Base-by-base conservation (phyloP, 139 green algal species). In the Tetradesmus lagerheimii region DNA sequence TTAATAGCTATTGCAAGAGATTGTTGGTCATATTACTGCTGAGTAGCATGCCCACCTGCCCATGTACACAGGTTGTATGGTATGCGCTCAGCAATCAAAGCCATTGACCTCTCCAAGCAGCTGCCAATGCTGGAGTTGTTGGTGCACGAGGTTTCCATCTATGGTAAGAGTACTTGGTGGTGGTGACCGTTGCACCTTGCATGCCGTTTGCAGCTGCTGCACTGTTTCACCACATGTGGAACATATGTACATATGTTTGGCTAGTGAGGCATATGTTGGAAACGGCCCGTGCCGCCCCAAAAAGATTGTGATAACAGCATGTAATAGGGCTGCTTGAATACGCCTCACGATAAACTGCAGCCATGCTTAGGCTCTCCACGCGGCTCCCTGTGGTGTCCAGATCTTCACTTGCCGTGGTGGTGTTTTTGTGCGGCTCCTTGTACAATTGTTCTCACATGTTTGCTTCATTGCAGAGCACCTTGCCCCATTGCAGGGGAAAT, bases 41-140 rank as follows among this genome's bases (percentile, higher is more conserved):
- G 43, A 50, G 43, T 50, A 50, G 43, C 43, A 50, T 8, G 43
- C 43, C 43, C 43, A 50, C 43, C 43, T 50, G 43, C 43, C 43
- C 43, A 14, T 50, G 43, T 50, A 50, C 71, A 23, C 37, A 80
- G 71, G 37, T 39, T 43, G 14, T 80, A 80, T 39, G 71, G 71
- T 39, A 6, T 41, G n/a, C 29, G 29, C 27, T 80, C 71, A 80
- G 71, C 71, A 80, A 37, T 80, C 29, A 80, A 80, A 34, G 71
- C 71, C 29, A 80, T 80, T 41, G 71, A 80, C n/a, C 18, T 80
- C 29, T 80, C 71, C 71, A 80, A 80, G 71, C 71, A 34, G 71
- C 14, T 23, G 29, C 34, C 34, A 37, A 31, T 43, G 37, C 29
- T 80, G 71, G n/a, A 39, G 29, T 34, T 80, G 71, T 25, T 80